Conservation (phyloP, 345 rosid genomes). For the Rhodamnia argentea region DNA sequence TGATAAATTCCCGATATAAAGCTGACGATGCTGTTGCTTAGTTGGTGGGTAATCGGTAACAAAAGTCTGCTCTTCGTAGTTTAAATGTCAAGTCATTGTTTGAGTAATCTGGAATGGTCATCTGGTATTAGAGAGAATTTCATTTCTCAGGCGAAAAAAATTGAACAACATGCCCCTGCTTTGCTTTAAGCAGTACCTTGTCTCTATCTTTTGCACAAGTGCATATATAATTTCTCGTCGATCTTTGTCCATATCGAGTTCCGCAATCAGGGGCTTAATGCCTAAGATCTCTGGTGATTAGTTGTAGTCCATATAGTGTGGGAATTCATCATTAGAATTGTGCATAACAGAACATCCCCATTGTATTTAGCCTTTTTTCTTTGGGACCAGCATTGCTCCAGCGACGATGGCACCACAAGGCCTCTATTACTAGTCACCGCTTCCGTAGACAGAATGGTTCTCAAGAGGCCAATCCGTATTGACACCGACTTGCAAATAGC, state of each 20-base stretch:
- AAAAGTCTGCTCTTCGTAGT: accelerated
- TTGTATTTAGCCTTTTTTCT: background rate
- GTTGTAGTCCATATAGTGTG: background rate
- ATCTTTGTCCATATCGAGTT: background rate
- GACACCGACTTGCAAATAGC: constrained; percentile 46
- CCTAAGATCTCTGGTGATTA: background rate
- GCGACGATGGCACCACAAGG: constrained; percentile 42
- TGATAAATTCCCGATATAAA: background rate
- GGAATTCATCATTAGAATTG: background rate
- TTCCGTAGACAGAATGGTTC: constrained; percentile 72
- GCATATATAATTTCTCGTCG: background rate
- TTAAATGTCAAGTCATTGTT: background rate
- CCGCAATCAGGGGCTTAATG: background rate
- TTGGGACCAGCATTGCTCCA: constrained; percentile 51
- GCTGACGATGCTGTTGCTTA: background rate
- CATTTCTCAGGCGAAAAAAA: background rate
- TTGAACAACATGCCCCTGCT: background rate
- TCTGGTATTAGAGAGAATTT: background rate
- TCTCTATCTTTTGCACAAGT: background rate
- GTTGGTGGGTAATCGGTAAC: background rate
- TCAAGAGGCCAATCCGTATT: constrained; percentile 53
- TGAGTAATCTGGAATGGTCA: background rate
- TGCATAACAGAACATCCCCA: background rate
- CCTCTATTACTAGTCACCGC: constrained; percentile 78
- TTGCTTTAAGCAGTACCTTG: background rate